Evolutionary conservation across 139 green algal genomes (phyloP), one percentile per base, ranked within the genome.

Genomic region (Marvania coccoides): DNA sequence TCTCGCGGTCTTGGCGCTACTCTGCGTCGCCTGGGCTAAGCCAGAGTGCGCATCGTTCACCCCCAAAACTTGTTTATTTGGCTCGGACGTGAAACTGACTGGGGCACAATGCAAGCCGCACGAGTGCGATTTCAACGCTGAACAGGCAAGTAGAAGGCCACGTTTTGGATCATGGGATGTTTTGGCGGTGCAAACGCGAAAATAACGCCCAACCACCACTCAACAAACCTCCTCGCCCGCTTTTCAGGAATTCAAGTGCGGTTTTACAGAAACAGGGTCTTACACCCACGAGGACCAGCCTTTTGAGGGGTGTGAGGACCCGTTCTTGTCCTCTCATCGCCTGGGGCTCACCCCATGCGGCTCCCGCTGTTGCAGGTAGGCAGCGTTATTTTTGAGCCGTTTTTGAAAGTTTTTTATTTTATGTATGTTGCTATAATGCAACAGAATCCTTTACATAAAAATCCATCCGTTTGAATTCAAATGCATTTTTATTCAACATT

Each of bases 291-390:
- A 12, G 7, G 23, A 12, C 14, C 37, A 29, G 26, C 26, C 57
- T 23, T 13, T 19, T 4, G 26, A 47, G 34, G 51, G 12, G 6
- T 64, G 57, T 55, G 6, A 58, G 48, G 57, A 64, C 12, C 57
- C 57, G 29, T 64, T 64, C 10, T 55, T 64, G 57, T 56, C n/a
- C 19, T 39, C 57, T 33, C 23, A 55, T 56, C 26, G 26, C 47
- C 23, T 30, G 33, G 57, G 57, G 26, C 57, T 38, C 33, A 19
- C 24, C 8, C 57, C 23, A 14, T 64, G 57, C 33, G 57, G 57
- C 28, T 23, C 26, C n/a, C 23, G 57, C 23, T 64, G 57, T 24
- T 64, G 57, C 57, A n/a, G n/a, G n/a, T n/a, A n/a, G n/a, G n/a
- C n/a, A n/a, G n/a, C n/a, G n/a, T n/a, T n/a, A n/a, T n/a, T n/a